A percentile compares a stretch with the other conserved stretches of the same genome.
Conservation (phyloP, 345 rosid species). For the Clausena lansium region DNA sequence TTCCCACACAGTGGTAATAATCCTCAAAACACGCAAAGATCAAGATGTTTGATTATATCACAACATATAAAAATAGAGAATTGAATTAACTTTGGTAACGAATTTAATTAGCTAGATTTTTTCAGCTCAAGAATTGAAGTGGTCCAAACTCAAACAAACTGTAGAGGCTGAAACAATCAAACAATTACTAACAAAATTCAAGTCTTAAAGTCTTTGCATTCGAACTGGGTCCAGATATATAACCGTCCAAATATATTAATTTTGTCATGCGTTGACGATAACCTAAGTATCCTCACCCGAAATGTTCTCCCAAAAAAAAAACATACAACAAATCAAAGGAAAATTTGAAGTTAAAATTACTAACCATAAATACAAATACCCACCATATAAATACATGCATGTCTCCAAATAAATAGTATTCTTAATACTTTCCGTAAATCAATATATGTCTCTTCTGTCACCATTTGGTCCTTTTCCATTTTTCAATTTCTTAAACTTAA, state of each 20-base stretch:
- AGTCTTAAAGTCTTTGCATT: conserved; percentile 2
- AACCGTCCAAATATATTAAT: conserved; percentile 18
- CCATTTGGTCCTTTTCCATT: background rate
- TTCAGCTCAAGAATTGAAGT: too few relatives aligned
- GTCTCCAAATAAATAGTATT: background rate
- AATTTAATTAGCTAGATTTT: too few relatives aligned
- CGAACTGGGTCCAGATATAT: background rate
- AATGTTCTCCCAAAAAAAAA: background rate
- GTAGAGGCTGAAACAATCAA: too few relatives aligned
- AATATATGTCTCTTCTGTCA: background rate
- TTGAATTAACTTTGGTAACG: too few relatives aligned
- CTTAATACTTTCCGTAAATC: background rate
- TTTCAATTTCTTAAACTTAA: background rate
- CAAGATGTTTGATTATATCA: too few relatives aligned
- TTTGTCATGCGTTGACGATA: conserved; percentile 11
- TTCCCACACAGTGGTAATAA: too few relatives aligned
- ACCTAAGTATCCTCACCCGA: background rate
- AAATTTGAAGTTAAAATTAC: background rate
- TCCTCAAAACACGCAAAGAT: too few relatives aligned
- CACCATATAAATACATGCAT: background rate
- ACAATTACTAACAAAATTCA: background rate
- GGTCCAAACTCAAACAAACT: too few relatives aligned
- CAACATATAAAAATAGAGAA: too few relatives aligned
- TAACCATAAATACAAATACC: background rate
- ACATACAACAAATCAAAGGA: background rate